Conservation (phyloP, 2,329 filamentous ascomycete genomes). For the Claviceps arundinis region DNA sequence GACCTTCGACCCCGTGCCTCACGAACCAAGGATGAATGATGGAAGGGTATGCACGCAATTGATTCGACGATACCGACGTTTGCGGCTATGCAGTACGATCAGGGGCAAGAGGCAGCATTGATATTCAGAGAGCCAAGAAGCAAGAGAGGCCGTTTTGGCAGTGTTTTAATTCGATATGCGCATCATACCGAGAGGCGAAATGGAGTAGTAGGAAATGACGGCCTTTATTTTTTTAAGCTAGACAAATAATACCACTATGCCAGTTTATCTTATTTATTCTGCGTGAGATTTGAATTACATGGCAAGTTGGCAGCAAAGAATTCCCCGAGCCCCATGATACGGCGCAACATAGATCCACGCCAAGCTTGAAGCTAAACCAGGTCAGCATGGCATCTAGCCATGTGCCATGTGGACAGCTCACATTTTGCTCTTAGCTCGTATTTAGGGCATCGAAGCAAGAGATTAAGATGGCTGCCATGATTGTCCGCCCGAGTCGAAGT, state of each 20-base stretch:
- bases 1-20: slow-evolving; percentile 1
- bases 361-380: too few relatives aligned
- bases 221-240: slow-evolving; percentile 13
- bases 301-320: neutral
- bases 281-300: neutral
- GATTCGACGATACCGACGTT: slow-evolving; percentile 4
- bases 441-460: too few relatives aligned
- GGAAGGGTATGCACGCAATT: slow-evolving; percentile 8
- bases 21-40: slow-evolving; percentile 12
- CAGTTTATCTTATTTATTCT: neutral
- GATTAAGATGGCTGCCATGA: too few relatives aligned
- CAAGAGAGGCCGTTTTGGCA: slow-evolving; percentile 10
- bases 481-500: too few relatives aligned
- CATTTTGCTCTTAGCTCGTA: too few relatives aligned
- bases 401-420: too few relatives aligned
- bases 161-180: slow-evolving; percentile 13
- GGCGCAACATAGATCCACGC: too few relatives aligned
- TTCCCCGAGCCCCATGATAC: too few relatives aligned
- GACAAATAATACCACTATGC: slow-evolving; percentile 3
- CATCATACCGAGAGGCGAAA: slow-evolving; percentile 23
- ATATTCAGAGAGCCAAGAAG: slow-evolving; percentile 7
- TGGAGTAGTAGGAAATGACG: slow-evolving; percentile 16
- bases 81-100: neutral
- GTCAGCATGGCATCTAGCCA: too few relatives aligned
- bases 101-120: slow-evolving; percentile 7